These are phyloP conservation scores for Populus deltoides DNA, from an alignment of 345 rosid genomes.

Conservation along the genomic window DNA sequence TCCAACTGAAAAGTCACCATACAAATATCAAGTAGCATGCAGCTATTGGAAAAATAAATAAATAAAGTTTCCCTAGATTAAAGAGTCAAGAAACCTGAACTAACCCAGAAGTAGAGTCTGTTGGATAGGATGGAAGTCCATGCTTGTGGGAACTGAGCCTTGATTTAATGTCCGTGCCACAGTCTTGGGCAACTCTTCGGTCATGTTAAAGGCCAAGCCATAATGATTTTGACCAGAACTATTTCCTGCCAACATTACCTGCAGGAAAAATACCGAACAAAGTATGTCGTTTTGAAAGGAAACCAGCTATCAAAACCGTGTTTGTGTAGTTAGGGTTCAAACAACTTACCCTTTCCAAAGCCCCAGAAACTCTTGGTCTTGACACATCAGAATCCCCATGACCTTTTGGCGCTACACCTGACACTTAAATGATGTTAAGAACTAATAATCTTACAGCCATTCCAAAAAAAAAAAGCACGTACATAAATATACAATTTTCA, in stretches of 20 bases:
- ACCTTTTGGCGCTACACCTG: slow-evolving; percentile 26
- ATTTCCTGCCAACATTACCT: slow-evolving; percentile 25
- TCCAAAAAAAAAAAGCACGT: no score
- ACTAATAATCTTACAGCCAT: background rate
- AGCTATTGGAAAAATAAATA: background rate
- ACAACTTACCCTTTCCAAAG: slow-evolving; percentile 30
- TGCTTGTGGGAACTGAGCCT: slow-evolving; percentile 39
- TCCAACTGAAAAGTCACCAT: slow-evolving; percentile 33
- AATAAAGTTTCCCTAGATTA: background rate
- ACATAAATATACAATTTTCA: background rate
- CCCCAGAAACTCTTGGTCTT: slow-evolving; percentile 18
- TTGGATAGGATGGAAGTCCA: slow-evolving; percentile 45
- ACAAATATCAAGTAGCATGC: slow-evolving; percentile 3
- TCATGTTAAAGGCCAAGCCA: slow-evolving; percentile 1
- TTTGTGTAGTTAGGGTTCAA: background rate
- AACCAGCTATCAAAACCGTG: background rate
- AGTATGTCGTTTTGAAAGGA: background rate
- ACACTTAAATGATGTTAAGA: background rate
- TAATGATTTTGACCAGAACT: slow-evolving; percentile 19
- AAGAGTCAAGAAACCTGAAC: slow-evolving; percentile 17
- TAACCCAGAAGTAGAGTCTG: slow-evolving; percentile 44
- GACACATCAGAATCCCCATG: slow-evolving; percentile 21
- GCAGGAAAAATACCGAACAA: slow-evolving; percentile 3
- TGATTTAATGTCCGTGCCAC: slow-evolving; percentile 30
- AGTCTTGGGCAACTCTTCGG: slow-evolving; percentile 35